Evolutionary conservation across 768 basidiomycete species (phyloP).

Genomic region (Leccinum aurantiacum): DNA sequence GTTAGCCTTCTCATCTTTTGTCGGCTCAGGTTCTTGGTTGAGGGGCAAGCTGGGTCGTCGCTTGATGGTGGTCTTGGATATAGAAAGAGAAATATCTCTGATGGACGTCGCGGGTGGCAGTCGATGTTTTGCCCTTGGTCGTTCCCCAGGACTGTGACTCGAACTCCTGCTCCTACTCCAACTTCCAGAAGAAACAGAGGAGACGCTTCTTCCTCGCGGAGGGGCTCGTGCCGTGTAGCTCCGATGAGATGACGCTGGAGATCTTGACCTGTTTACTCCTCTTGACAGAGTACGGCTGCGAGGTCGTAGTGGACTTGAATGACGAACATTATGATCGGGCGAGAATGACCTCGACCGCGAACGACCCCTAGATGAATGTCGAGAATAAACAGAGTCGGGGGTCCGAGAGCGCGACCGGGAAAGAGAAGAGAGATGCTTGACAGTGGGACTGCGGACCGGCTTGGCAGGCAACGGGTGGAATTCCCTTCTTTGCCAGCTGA

Average conservation of each 20-base stretch:
- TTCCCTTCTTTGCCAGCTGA: slow-evolving; percentile 70
- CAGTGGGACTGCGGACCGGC: slow-evolving; percentile 30
- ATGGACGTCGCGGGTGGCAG: slow-evolving; percentile 51
- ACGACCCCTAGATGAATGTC: slow-evolving; percentile 61
- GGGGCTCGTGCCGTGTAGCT: slow-evolving; percentile 36
- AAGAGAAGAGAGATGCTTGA: slow-evolving; percentile 44
- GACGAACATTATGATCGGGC: slow-evolving; percentile 56
- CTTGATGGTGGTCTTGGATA: slow-evolving; percentile 32
- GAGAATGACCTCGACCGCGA: slow-evolving; percentile 63
- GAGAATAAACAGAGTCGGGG: slow-evolving; percentile 65
- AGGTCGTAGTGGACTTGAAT: slow-evolving; percentile 46
- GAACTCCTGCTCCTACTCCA: slow-evolving; percentile 52
- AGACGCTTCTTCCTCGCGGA: slow-evolving; percentile 47
- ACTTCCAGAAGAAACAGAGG: slow-evolving; percentile 55
- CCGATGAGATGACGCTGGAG: slow-evolving; percentile 45
- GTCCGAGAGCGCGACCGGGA: slow-evolving; percentile 55
- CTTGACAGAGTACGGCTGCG: slow-evolving; percentile 53
- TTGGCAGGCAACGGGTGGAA: slow-evolving; percentile 41
- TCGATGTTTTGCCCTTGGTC: slow-evolving; percentile 59
- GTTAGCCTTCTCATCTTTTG: slow-evolving; percentile 38
- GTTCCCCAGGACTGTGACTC: slow-evolving; percentile 54
- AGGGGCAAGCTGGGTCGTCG: slow-evolving; percentile 19
- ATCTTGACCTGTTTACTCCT: slow-evolving; percentile 37
- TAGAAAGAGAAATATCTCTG: slow-evolving; percentile 33
- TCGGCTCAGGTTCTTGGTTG: slow-evolving; percentile 24